Percentiles rank a stretch among this genome's conserved stretches.
Evolutionary conservation across 2,329 filamentous ascomycete genomes (phyloP).

Genomic region (Verticillium zaregamsianum): DNA sequence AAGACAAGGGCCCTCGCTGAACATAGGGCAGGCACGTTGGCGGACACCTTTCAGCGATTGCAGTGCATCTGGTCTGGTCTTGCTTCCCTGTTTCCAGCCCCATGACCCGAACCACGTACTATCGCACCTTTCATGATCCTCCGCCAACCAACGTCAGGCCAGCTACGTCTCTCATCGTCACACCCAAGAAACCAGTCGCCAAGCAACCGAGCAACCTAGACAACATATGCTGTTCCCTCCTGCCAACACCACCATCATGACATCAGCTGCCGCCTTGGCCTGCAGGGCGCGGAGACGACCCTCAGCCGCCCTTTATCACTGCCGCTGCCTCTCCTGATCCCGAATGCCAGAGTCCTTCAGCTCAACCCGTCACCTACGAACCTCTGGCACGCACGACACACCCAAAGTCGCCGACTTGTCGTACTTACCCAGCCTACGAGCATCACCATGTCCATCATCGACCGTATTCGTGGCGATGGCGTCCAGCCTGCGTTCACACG

Average conservation of each 20-base stretch:
- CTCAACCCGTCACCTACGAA: not conserved
- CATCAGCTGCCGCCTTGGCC: not conserved
- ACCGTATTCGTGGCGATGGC: not conserved
- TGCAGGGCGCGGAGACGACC: not conserved
- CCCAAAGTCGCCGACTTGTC: not conserved
- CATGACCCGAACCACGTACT: not conserved
- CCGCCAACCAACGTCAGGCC: not conserved
- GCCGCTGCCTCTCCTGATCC: not conserved
- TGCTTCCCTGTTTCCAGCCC: not conserved
- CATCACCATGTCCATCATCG: not conserved
- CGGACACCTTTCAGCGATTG: not conserved
- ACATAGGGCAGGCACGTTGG: too few relatives aligned
- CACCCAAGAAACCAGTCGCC: not conserved
- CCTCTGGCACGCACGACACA: not conserved
- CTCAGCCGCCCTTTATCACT: not conserved
- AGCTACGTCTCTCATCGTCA: not conserved
- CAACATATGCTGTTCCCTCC: not conserved
- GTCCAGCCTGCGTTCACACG: constrained; percentile 3
- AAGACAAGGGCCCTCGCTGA: too few relatives aligned
- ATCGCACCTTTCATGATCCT: not conserved
- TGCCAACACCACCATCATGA: not conserved
- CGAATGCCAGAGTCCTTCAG: too few relatives aligned
- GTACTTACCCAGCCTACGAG: not conserved
- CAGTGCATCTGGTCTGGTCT: not conserved
- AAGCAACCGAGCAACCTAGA: not conserved